Conservation (phyloP, 345 rosid species). For the Rubroshorea leprosula region DNA sequence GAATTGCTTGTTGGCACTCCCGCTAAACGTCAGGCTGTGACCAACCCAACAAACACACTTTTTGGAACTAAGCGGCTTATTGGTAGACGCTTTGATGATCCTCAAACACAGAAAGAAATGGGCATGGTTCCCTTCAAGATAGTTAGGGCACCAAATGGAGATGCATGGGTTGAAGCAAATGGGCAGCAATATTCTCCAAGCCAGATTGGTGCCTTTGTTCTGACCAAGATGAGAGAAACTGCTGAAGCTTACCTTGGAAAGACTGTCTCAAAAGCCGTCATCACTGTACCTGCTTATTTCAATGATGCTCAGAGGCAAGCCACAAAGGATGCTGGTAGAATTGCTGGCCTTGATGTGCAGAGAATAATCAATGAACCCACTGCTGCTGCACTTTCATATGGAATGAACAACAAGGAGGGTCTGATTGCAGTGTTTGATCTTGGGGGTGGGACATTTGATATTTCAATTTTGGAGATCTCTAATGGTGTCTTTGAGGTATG, state of each 20-base stretch:
- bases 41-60: slow-evolving; percentile 73
- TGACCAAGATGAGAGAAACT: slow-evolving; percentile 89
- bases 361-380: slow-evolving; percentile 92
- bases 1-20: slow-evolving; percentile 85
- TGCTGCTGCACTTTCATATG: slow-evolving; percentile 94
- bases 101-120: slow-evolving; percentile 80
- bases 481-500: slow-evolving; percentile 90
- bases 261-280: slow-evolving; percentile 61
- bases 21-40: slow-evolving; percentile 92
- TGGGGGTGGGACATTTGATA: slow-evolving; percentile 90
- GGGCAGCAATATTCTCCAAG: slow-evolving; percentile 88
- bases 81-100: slow-evolving; percentile 72
- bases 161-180: slow-evolving; percentile 89
- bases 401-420: slow-evolving; percentile 91
- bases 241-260: slow-evolving; percentile 83
- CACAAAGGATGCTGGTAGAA: slow-evolving; percentile 92
- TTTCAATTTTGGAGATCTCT: slow-evolving; percentile 82
- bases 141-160: slow-evolving; percentile 84
- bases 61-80: slow-evolving; percentile 80
- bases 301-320: slow-evolving; percentile 98
- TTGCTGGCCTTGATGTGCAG: slow-evolving; percentile 84
- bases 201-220: slow-evolving; percentile 73
- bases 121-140: slow-evolving; percentile 87
- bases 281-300: slow-evolving; percentile 91
- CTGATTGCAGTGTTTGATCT: slow-evolving; percentile 89